Base-by-base conservation (phyloP, 2,329 filamentous ascomycete species). In the Phaeosphaeriaceae sp. region DNA sequence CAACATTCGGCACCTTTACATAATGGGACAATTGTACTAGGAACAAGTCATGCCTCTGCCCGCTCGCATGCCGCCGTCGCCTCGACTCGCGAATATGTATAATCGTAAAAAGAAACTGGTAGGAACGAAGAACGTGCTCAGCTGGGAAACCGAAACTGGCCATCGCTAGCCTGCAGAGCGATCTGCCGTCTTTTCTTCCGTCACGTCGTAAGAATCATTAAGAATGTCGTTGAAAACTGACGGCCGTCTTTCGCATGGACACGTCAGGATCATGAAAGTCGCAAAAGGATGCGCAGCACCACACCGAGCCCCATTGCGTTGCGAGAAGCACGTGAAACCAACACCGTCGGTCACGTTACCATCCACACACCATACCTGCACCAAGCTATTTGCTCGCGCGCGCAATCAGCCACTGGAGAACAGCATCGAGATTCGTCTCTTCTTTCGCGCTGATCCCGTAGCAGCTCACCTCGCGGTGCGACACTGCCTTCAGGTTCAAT, bases 381-480 rank as follows among this genome's bases (percentile, higher is more conserved):
- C 64, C 48, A 49, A 56, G 51, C 67, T 70, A 77, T 61, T 75
- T 76, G 72, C 69, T 92, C 63, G 93, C 90, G 77, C 91, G 91
- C 68, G 93, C 94, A 78, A 99, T 94, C 76, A 99, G 84, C 91
- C 95, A 99, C 77, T 97, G 91, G 71, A 99, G 84, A 52, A 99
- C 95, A 7, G 94, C 95, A 75, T 99, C 94, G 65, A 99, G 88
- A 80, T 99, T 99, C 57, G 94, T 99, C 81, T 99, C 95, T 78
- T 98, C 94, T 80, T 98, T 98, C 60, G 94, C 95, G 77, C 93
- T 97, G 81, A 99, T 97, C 61, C 94, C 94, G 79, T 99, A 99
- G 81, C 95, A 98, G 81, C 92, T 97, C 69, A 99, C 94, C 79
- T 99, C 95, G 54, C 95, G 91, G 72, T 92, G 90, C 59, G 89